Evolutionary conservation across 148 eudicot genomes (phyloP), one percentile per base, ranked within the genome.

Genomic region (Silene uniflora): DNA sequence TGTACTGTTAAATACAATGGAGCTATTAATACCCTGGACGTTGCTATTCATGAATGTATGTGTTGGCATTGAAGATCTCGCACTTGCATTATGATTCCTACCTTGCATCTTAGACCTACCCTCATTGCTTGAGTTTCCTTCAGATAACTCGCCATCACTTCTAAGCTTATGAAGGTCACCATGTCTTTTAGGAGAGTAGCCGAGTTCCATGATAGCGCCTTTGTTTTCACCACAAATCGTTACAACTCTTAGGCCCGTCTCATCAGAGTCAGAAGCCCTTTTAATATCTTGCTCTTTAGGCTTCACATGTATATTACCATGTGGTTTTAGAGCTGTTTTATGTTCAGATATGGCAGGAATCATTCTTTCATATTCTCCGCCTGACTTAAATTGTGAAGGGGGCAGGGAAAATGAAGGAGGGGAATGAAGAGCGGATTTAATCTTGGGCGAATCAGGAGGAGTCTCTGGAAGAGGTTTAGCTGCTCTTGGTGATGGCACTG

Each of bases 131-230:
- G 16, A 11, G 14, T 78, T 74, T 11, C 61, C 81, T 72, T 72
- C 77, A 11, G 81, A 79, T 55, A 63, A 56, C 13, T 75, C 46
- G 14, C 66, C 81, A 13, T 75, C 69, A 44, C 54, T 68, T 64
- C 19, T 42, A 21, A 49, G 59, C 56, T 78, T 73, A 42, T 16
- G 25, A 29, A 46, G 4, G 7, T 42, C 44, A 56, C 72, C 66
- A 56, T 25, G 73, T n/a, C 79, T 78, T 74, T 77, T 86, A 10
- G 73, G 71, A 17, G 86, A 77, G 77, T 82, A 85, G 9, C 85
- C 85, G 25, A 91, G 73, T 52, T 86, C 89, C 97, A 89, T 91
- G 42, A 91, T 54, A 19, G 93, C 97, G 12, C 97, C 97, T 77
- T 66, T 86, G 86, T 91, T 91, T 69, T 89, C 93, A 47, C 97